Conservation (phyloP, 108 stramenopile genomes). For the Asterionellopsis glacialis region DNA sequence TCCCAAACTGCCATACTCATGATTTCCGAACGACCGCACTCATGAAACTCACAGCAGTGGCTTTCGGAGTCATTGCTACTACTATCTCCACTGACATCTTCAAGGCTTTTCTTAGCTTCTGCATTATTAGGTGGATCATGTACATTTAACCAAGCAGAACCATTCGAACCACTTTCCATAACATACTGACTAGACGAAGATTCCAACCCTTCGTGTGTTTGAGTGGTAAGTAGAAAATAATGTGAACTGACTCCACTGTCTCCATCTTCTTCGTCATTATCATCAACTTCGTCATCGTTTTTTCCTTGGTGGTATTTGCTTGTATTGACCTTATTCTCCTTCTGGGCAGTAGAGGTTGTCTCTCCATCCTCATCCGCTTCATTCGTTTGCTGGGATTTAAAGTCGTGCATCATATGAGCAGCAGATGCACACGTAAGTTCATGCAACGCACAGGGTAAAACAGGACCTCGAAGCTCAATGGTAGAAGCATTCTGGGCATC, state of each 20-base stretch:
- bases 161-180: neutral
- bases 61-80: too few relatives aligned
- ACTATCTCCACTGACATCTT: neutral
- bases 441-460: slow-evolving; percentile 55
- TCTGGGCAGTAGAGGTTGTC: neutral
- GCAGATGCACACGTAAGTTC: slow-evolving; percentile 33
- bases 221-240: too few relatives aligned
- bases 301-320: slow-evolving; percentile 82
- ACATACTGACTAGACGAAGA: neutral
- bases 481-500: slow-evolving; percentile 6
- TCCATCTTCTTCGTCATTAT: slow-evolving; percentile 15
- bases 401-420: neutral
- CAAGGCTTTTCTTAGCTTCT: neutral
- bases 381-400: neutral
- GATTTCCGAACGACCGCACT: too few relatives aligned
- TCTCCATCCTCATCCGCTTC: neutral
- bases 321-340: neutral
- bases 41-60: too few relatives aligned
- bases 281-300: too few relatives aligned
- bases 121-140: neutral
- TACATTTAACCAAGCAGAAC: neutral
- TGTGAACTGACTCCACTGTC: too few relatives aligned
- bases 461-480: slow-evolving; percentile 36
- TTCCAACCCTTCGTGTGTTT: neutral
- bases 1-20: slow-evolving; percentile 1